A percentile compares a stretch with the other conserved stretches of the same genome.
phyloP scores from a whole-genome alignment of 306 rosid species.

The Gillenia trifoliata region DNA sequence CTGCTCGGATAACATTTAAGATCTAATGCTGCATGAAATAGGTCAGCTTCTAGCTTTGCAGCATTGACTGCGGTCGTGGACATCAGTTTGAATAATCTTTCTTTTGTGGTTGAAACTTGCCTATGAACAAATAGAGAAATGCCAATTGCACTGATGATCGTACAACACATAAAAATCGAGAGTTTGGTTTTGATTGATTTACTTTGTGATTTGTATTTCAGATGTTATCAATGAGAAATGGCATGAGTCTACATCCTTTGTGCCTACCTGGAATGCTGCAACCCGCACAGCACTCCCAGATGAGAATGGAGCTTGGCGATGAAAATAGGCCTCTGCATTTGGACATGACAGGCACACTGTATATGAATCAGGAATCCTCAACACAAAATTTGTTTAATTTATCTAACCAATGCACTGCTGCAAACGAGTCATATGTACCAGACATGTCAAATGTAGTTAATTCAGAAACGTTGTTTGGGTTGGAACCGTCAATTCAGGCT shows the following conservation, averaged over 20 bases:
- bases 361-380: slow-evolving; percentile 49
- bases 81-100: background rate
- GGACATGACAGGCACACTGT: slow-evolving; percentile 38
- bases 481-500: slow-evolving; percentile 40
- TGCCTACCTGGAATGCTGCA: slow-evolving; percentile 57
- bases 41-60: background rate
- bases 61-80: background rate
- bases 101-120: background rate
- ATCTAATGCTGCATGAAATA: background rate
- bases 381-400: slow-evolving; percentile 38
- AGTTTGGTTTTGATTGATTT: slow-evolving; percentile 2
- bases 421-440: slow-evolving; percentile 38
- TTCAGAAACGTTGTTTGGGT: slow-evolving; percentile 40
- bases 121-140: no score
- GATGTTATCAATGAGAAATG: slow-evolving; percentile 92
- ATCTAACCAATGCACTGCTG: slow-evolving; percentile 36
- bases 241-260: slow-evolving; percentile 74
- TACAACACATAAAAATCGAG: background rate
- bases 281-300: slow-evolving; percentile 45
- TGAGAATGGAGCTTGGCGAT: slow-evolving; percentile 48
- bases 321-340: slow-evolving; percentile 48
- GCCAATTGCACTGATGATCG: background rate
- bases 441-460: slow-evolving; percentile 41
- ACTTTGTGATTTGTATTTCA: slow-evolving; percentile 31
- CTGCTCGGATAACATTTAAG: background rate